phyloP scores from a whole-genome alignment of 2,329 filamentous ascomycete genomes.

The Penicillium sp. region DNA sequence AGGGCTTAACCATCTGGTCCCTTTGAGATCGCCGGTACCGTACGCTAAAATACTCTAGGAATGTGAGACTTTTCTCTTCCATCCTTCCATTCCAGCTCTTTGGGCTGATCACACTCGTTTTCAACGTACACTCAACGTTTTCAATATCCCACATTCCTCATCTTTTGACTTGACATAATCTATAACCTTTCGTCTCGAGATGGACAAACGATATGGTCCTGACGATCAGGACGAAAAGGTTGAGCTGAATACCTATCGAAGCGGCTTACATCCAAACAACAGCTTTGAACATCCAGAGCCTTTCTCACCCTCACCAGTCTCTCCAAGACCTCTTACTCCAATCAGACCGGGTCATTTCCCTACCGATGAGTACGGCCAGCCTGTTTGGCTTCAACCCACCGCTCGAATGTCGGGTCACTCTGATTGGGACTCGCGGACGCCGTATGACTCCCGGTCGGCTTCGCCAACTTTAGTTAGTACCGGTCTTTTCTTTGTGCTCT shows the following conservation, averaged over 20 bases:
- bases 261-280: slow-evolving; percentile 13
- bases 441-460: slow-evolving; percentile 31
- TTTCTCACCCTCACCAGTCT: slow-evolving; percentile 16
- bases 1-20: slow-evolving; percentile 3
- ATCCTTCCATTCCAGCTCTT: slow-evolving; percentile 9
- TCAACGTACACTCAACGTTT: slow-evolving; percentile 4
- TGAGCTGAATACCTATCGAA: slow-evolving; percentile 23
- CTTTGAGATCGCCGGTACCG: background rate
- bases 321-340: slow-evolving; percentile 24
- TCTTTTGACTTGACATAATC: background rate
- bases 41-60: background rate
- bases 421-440: slow-evolving; percentile 14
- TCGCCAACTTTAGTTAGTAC: slow-evolving; percentile 35
- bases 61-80: slow-evolving; percentile 1
- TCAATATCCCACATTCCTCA: slow-evolving; percentile 10
- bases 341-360: slow-evolving; percentile 24
- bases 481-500: background rate
- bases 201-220: slow-evolving; percentile 18
- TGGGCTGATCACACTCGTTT: slow-evolving; percentile 19
- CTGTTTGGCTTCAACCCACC: slow-evolving; percentile 23
- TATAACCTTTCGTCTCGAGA: slow-evolving; percentile 3
- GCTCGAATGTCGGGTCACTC: slow-evolving; percentile 22
- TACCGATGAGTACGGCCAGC: slow-evolving; percentile 25
- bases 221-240: slow-evolving; percentile 31
- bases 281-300: slow-evolving; percentile 19